Evolutionary conservation across 257 asterid genomes (phyloP), one percentile per base, ranked within the genome.

Genomic region (Anisodus acutangulus): DNA sequence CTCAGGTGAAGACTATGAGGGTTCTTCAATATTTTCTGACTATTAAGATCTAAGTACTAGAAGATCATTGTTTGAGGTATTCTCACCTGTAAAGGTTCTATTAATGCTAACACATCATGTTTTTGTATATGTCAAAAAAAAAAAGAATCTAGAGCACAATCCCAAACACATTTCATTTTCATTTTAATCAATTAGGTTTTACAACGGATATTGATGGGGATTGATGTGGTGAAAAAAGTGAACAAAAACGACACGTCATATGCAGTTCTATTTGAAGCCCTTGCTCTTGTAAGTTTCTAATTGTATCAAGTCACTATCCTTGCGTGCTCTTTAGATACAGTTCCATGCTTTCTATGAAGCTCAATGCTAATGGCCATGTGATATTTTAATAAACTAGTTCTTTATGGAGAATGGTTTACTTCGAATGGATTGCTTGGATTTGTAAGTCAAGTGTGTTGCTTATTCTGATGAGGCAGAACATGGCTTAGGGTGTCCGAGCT

Each of bases 191-290:
- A 78, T 79, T 90, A 97, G 99, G 99, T 97, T 85, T 87, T 97
- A 87, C 99, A 97, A 85, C 91, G 98, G 94, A 94, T 97, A 87
- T 91, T 97, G 60, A 92, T 97, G 98, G 99, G 98, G 88, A 97
- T 98, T 76, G 99, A 97, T 85, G 99, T 97, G 64, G 99, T 97
- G 91, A 97, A 97, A 90, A 97, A 97, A 86, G 99, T 97, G 89
- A 97, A 97, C 95, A 97, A 97, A 94, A 97, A 97, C 85, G 95
- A 97, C 89, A 98, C 99, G 80, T 97, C 99, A 57, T 98, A 97
- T 90, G 98, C 99, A 87, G 99, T 97, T 84, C 97, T 97, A 82
- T 97, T 97, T 84, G 99, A 97, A 91, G 98, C 99, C 85, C 98
- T 97, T 92, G 96, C 99, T 80, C 98, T 97, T 84, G 99, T 97